Evolutionary conservation across 2,329 filamentous ascomycete species (phyloP).

Genomic region (Fusarium anthophilum): DNA sequence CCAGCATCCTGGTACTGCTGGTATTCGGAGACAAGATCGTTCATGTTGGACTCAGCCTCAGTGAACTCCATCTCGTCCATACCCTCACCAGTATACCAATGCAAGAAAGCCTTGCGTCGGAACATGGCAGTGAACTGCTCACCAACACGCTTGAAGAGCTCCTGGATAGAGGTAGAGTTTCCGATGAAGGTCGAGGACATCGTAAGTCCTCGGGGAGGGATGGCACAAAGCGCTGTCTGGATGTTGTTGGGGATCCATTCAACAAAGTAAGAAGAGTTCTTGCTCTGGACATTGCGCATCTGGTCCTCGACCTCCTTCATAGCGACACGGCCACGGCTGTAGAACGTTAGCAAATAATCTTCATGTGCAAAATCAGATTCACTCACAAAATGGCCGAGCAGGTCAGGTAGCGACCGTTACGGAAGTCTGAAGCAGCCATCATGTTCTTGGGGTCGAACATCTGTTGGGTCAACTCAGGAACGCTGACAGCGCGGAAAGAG

Average conservation of each 20-base stretch:
- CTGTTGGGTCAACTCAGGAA: conserved; percentile 98
- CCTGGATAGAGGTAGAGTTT: conserved; percentile 99
- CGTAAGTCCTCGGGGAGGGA: conserved; percentile 96
- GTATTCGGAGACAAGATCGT: conserved; percentile 99
- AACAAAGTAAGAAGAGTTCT: conserved; percentile 99
- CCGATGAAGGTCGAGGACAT: conserved; percentile 99
- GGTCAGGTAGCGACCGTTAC: conserved; percentile 98
- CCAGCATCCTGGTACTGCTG: conserved; percentile 99
- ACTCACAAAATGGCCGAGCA: conserved; percentile 97
- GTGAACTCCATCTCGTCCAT: conserved; percentile 99
- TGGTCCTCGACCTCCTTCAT: conserved; percentile 99
- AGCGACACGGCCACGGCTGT: conserved; percentile 95
- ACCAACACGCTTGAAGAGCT: conserved; percentile 99
- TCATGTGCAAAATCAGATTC: neutral
- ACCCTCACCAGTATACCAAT: conserved; percentile 99
- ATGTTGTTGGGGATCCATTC: conserved; percentile 99
- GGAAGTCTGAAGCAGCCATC: conserved; percentile 99
- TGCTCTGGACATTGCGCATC: conserved; percentile 99
- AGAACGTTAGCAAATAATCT: conserved; percentile 12
- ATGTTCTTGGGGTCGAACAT: conserved; percentile 99
- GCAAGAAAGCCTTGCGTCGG: conserved; percentile 99
- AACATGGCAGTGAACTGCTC: conserved; percentile 99
- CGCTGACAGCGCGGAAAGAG: conserved; percentile 97
- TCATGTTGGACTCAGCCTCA: conserved; percentile 99
- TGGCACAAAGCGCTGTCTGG: conserved; percentile 98